Base-by-base conservation (phyloP, 805 yeast species). In the Candida chilensis region DNA sequence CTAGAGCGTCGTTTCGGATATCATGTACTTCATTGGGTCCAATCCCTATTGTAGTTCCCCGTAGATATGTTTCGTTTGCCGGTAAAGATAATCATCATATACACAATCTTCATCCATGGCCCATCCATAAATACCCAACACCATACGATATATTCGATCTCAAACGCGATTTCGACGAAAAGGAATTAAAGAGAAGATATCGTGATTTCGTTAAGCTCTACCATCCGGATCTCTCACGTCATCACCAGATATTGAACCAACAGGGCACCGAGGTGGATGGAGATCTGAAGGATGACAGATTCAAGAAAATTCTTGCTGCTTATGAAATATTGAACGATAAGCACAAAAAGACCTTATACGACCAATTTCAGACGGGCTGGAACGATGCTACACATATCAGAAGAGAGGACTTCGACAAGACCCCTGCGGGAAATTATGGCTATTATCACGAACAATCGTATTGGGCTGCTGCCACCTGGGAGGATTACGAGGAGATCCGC, bases 191-290 rank as follows among this genome's bases (percentile, higher is more conserved):
- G 36, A 38, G 54, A 16, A 65, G 66, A 27, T 81, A 78, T 44
- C 71, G 68, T 39, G 61, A 69, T 31, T 57, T 74, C 28, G 87
- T 87, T 8, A 83, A 81, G 49, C 46, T 76, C 7, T 87, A 87
- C 42, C 96, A 87, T 48, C 96, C 96, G 0, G 96, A 87, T 46
- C 48, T 67, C 3, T 42, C 61, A 3, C 36, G 42, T 12, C 48
- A 51, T 20, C 33, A 37, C 0, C 39, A 52, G 1, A 27, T 39
- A 3, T 20, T 48, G 6, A 49, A 54, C 22, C 50, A 48, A 24
- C 35, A 44, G 13, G 62, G 67, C 4, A 27, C 40, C 10, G 35
- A 37, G 4, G 48, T 71, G 16, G 48, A 54, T 3, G 40, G 32
- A 5, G 54, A 48, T 10, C 47, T 40, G 32, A 67, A 64, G 35